phyloP scores from a whole-genome alignment of 2,329 filamentous ascomycete species.

The Fusarium duplospermum region DNA sequence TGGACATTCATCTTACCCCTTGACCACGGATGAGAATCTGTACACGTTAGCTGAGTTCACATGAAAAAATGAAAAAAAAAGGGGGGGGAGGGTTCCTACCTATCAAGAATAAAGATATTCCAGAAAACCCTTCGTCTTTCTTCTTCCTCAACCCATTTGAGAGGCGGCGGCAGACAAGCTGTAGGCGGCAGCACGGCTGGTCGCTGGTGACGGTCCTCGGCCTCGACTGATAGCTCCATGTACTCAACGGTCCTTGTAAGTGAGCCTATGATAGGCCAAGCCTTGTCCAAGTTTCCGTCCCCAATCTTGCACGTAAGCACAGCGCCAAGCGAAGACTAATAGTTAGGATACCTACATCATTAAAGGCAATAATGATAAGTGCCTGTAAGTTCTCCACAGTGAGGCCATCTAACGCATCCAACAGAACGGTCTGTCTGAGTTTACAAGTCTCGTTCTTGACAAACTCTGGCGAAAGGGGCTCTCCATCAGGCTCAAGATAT shows the following conservation, averaged over 20 bases:
- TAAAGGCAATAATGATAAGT: neutral
- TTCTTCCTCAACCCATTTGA: conserved; percentile 45
- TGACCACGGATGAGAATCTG: neutral
- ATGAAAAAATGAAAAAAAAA: no score
- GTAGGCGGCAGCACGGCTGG: neutral
- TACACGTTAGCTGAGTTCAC: neutral
- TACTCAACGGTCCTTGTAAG: conserved; percentile 44
- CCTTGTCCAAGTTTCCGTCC: conserved; percentile 34
- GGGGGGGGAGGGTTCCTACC: conserved; percentile 45
- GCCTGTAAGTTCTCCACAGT: neutral
- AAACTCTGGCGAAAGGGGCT: neutral
- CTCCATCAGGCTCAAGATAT: neutral
- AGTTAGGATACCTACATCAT: neutral
- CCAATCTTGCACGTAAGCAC: conserved; percentile 34
- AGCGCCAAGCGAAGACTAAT: neutral
- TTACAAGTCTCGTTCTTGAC: neutral
- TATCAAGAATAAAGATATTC: conserved; percentile 46
- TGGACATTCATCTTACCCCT: neutral
- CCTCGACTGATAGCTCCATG: conserved; percentile 40
- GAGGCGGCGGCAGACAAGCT: conserved; percentile 18
- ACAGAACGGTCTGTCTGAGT: neutral
- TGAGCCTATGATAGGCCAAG: conserved; percentile 45
- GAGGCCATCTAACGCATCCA: neutral
- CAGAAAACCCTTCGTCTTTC: conserved; percentile 46
- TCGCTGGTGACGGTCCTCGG: neutral